Conservation (phyloP, 169 alveolate species). For the Blepharisma undulans region DNA sequence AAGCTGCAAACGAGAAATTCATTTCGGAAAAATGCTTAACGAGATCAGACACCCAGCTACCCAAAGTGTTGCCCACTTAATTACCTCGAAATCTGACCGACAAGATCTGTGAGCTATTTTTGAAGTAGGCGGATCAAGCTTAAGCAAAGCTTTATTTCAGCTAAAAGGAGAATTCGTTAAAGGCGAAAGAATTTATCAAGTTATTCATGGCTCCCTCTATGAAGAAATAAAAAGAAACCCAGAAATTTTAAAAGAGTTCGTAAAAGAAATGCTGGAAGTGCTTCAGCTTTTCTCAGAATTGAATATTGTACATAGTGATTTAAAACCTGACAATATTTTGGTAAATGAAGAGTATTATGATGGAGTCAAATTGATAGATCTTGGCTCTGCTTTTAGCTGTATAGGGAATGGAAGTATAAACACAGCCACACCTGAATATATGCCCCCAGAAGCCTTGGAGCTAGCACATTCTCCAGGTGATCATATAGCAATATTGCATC, state of each 20-base stretch:
- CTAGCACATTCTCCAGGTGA: conserved; percentile 50
- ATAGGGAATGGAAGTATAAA: conserved; percentile 50
- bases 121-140: conserved; percentile 78
- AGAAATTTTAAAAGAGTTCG: conserved; percentile 60
- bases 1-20: conserved; percentile 37
- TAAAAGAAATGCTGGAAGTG: conserved; percentile 62
- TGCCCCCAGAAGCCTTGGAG: conserved; percentile 83
- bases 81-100: conserved; percentile 61
- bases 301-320: conserved; percentile 81
- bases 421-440: conserved; percentile 85
- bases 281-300: conserved; percentile 58
- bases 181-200: conserved; percentile 79
- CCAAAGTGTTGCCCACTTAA: conserved; percentile 46
- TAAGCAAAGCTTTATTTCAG: conserved; percentile 57
- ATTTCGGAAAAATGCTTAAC: neutral
- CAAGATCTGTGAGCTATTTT: conserved; percentile 72
- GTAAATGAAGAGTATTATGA: conserved; percentile 59
- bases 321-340: conserved; percentile 85
- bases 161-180: conserved; percentile 79
- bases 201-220: conserved; percentile 65
- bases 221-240: conserved; percentile 47
- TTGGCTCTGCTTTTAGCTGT: conserved; percentile 75
- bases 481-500: neutral
- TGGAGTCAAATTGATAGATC: conserved; percentile 75
- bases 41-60: conserved; percentile 51